Evolutionary conservation across 768 basidiomycete species (phyloP).

Genomic region (Melanogaster broomeanus): DNA sequence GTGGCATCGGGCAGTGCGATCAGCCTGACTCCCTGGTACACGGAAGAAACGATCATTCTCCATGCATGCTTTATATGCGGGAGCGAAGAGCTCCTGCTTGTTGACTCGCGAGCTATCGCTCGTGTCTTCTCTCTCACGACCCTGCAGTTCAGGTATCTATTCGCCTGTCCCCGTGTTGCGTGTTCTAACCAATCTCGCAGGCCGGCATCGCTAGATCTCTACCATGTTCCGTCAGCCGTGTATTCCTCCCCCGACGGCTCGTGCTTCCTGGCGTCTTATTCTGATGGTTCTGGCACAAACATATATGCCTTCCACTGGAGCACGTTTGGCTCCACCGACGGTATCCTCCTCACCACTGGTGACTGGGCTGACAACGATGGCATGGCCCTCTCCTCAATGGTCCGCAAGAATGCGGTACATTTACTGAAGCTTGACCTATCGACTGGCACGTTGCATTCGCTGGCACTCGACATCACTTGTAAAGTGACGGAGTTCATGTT

Average conservation of each 20-base stretch:
- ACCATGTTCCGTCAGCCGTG: conserved; percentile 32
- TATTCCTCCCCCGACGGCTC: conserved; percentile 57
- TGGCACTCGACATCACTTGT: conserved; percentile 53
- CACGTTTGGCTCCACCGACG: conserved; percentile 54
- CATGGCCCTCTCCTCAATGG: conserved; percentile 47
- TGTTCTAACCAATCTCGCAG: conserved; percentile 25
- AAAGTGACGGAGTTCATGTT: conserved; percentile 62
- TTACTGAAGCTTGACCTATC: conserved; percentile 42
- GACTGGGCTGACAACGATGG: conserved; percentile 23
- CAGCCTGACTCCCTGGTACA: conserved; percentile 49
- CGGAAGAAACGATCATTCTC: conserved; percentile 35
- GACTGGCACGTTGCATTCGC: conserved; percentile 39
- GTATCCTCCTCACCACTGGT: conserved; percentile 39
- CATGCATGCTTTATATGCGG: conserved; percentile 48
- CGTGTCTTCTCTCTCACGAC: conserved; percentile 56
- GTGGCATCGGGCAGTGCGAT: conserved; percentile 44
- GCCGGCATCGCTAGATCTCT: conserved; percentile 46
- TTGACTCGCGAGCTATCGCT: conserved; percentile 45
- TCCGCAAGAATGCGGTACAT: conserved; percentile 42
- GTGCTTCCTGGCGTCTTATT: conserved; percentile 43
- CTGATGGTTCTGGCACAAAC: conserved; percentile 12
- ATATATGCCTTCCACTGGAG: conserved; percentile 54
- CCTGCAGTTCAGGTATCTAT: conserved; percentile 52
- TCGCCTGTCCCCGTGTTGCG: too few relatives aligned
- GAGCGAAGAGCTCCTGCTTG: conserved; percentile 52